Conservation (phyloP, 306 rosid genomes). For the Pueraria montana region DNA sequence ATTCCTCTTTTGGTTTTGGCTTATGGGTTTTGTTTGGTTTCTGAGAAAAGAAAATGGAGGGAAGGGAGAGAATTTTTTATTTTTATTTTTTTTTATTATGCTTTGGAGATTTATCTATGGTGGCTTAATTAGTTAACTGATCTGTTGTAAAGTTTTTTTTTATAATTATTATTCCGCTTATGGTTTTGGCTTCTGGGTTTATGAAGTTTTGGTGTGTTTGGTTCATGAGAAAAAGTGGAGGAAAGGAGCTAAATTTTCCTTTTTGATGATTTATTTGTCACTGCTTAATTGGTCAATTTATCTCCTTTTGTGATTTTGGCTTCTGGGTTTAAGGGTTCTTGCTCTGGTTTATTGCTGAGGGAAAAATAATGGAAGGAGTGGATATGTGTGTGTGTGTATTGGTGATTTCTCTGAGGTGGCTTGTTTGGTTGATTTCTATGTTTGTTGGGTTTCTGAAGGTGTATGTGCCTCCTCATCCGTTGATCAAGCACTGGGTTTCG, state of each 20-base stretch:
- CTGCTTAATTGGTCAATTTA: not conserved
- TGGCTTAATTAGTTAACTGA: not conserved
- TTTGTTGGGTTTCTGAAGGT: conserved; percentile 64
- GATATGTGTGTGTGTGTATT: not conserved
- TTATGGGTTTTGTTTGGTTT: not conserved
- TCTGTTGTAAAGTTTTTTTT: not conserved
- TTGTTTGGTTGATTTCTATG: conserved; percentile 5
- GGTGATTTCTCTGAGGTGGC: not conserved
- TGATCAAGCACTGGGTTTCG: conserved; percentile 99
- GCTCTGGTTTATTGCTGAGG: conserved; percentile 3
- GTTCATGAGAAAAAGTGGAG: not conserved
- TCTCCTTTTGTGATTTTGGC: conserved; percentile 8
- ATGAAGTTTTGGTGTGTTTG: not conserved
- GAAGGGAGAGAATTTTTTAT: not conserved
- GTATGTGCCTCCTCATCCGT: conserved; percentile 89
- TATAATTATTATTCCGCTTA: not conserved
- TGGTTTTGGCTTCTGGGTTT: conserved; percentile 1
- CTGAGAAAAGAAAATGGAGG: not conserved
- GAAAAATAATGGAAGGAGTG: not conserved
- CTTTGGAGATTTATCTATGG: no score
- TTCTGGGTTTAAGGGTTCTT: not conserved
- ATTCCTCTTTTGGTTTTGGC: not conserved
- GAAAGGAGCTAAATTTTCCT: not conserved
- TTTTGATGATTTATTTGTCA: not conserved
- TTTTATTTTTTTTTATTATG: no score